A percentile compares a stretch with the other conserved stretches of the same genome.
Conservation (phyloP, 305 asterid genomes). For the Salvia sclarea region DNA sequence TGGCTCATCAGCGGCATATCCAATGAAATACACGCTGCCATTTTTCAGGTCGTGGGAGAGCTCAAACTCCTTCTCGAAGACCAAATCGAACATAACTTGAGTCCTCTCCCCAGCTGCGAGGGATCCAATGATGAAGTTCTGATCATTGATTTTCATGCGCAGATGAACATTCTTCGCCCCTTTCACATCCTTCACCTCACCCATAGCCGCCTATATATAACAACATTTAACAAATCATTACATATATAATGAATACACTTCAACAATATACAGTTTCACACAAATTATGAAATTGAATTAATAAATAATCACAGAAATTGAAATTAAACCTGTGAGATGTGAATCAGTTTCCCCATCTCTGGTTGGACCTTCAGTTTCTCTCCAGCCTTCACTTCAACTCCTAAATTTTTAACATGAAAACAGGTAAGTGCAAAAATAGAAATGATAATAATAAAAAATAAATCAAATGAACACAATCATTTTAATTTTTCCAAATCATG, state of each 20-base stretch:
- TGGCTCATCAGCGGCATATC: slow-evolving; percentile 53
- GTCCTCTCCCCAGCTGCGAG: slow-evolving; percentile 56
- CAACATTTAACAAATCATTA: not conserved
- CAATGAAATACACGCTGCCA: slow-evolving; percentile 64
- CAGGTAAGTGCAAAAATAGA: not conserved
- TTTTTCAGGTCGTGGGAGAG: slow-evolving; percentile 74
- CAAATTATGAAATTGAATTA: not conserved
- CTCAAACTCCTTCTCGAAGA: slow-evolving; percentile 66
- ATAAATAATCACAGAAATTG: not conserved
- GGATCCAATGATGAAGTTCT: slow-evolving; percentile 51
- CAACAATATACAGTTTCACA: not conserved
- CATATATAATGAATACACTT: not conserved
- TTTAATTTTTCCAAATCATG: not conserved
- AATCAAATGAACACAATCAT: too few relatives aligned
- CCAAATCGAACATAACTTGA: slow-evolving; percentile 68
- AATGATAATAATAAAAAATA: not conserved
- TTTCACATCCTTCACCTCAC: slow-evolving; percentile 63
- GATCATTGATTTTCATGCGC: slow-evolving; percentile 42
- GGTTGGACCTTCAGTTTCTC: slow-evolving; percentile 47
- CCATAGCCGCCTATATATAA: slow-evolving; percentile 59
- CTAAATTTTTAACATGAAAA: slow-evolving; percentile 33
- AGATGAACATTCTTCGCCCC: slow-evolving; percentile 47
- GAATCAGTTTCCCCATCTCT: slow-evolving; percentile 45
- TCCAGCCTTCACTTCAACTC: slow-evolving; percentile 75
- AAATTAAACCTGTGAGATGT: slow-evolving; percentile 66